Percentiles rank a stretch among this genome's conserved stretches.
Conservation (phyloP, 129 eudicot genomes). For the Kitagawia praeruptora region DNA sequence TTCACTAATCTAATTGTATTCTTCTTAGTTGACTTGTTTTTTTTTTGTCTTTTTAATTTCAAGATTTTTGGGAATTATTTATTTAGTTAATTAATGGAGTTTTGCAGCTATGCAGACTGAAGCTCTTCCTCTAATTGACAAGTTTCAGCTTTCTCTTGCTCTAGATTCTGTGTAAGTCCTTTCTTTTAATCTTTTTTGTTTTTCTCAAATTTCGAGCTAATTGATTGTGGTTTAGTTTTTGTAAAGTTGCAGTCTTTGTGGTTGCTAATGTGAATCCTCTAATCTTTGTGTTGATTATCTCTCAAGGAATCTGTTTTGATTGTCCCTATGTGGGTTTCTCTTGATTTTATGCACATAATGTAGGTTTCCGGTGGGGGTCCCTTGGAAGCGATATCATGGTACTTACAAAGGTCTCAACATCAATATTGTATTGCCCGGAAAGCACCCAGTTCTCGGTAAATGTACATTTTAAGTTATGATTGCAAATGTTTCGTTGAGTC, state of each 20-base stretch:
- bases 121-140: conserved; percentile 42
- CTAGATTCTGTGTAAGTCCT: conserved; percentile 31
- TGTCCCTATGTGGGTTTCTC: neutral
- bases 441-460: conserved; percentile 36
- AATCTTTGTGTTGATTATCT: neutral
- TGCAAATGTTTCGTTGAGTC: neutral
- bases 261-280: neutral
- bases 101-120: conserved; percentile 56
- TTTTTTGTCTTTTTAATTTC: neutral
- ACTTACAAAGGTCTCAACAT: conserved; percentile 32
- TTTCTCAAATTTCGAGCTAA: too few species aligned
- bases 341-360: neutral
- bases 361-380: conserved; percentile 42
- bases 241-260: neutral
- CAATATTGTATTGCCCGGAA: conserved; percentile 45
- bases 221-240: neutral
- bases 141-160: conserved; percentile 34
- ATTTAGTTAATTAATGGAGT: neutral
- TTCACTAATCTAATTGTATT: neutral
- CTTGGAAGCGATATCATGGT: conserved; percentile 42
- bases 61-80: neutral
- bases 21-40: neutral
- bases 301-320: neutral
- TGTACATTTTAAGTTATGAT: neutral
- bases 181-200: neutral